Percentiles rank a stretch among this genome's conserved stretches.
Conservation (phyloP, 164 flowering plant genomes). For the Vitis rupestris region DNA sequence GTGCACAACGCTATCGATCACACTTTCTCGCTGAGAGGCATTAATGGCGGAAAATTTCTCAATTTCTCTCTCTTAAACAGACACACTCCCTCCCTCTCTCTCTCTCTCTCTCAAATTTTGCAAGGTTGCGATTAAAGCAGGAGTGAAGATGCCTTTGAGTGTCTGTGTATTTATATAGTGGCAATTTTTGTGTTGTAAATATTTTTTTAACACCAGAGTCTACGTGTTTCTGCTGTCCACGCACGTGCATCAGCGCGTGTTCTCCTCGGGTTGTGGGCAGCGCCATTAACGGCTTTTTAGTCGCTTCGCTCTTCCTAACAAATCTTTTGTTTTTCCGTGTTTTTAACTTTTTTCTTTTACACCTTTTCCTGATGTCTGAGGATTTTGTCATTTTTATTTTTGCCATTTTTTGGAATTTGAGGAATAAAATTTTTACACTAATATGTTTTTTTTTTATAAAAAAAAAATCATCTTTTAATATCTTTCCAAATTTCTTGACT, state of each 20-base stretch:
- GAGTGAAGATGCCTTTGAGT: background rate
- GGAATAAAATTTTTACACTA: too few species aligned
- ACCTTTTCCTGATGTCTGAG: too few species aligned
- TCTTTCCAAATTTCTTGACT: too few species aligned
- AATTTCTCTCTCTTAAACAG: background rate
- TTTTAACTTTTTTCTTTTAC: too few species aligned
- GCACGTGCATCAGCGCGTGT: conserved; percentile 34
- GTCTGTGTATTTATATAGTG: conserved; percentile 5
- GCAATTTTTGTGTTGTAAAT: background rate
- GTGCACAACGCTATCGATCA: conserved; percentile 13
- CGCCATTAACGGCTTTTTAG: conserved; percentile 28
- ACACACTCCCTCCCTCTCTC: conserved; percentile 5
- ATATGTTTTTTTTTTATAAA: too few species aligned
- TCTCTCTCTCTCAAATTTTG: background rate
- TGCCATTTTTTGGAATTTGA: too few species aligned
- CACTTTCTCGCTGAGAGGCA: conserved; percentile 29
- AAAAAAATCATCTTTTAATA: too few species aligned
- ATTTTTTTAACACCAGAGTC: background rate
- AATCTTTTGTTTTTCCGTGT: background rate
- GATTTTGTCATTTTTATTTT: too few species aligned
- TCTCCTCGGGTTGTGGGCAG: conserved; percentile 13
- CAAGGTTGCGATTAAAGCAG: background rate
- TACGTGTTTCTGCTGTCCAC: conserved; percentile 9
- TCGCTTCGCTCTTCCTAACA: conserved; percentile 19
- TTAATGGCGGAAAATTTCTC: conserved; percentile 17